These are phyloP conservation scores for Stagonosporopsis chrysanthemi DNA, from an alignment of 2,329 filamentous ascomycete genomes.

Conservation along the genomic window DNA sequence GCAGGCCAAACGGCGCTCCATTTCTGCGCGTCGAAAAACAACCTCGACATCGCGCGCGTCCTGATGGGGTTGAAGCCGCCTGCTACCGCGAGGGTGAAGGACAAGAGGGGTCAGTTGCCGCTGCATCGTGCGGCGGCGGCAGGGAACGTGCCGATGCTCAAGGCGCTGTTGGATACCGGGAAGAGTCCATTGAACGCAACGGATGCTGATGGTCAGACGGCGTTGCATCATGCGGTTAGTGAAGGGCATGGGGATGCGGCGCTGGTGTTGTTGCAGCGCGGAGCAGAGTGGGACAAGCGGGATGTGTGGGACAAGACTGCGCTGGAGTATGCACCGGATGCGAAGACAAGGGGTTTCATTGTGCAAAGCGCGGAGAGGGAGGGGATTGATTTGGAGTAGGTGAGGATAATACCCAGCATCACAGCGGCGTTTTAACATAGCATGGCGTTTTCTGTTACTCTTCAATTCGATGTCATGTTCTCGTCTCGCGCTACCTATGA, in stretches of 20 bases:
- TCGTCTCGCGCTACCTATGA: background rate
- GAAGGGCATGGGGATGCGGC: constrained; percentile 83
- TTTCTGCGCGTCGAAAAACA: constrained; percentile 89
- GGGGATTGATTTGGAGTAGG: constrained; percentile 69
- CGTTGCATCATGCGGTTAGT: constrained; percentile 84
- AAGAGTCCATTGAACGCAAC: constrained; percentile 83
- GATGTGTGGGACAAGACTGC: constrained; percentile 75
- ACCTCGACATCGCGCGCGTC: constrained; percentile 79
- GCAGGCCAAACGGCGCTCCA: constrained; percentile 84
- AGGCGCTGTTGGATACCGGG: constrained; percentile 77
- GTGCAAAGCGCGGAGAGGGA: constrained; percentile 81
- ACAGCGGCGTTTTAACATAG: constrained; percentile 10
- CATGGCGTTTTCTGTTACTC: background rate
- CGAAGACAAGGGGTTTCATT: constrained; percentile 82
- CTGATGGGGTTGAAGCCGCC: constrained; percentile 71
- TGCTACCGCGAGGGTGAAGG: constrained; percentile 80
- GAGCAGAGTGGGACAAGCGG: constrained; percentile 81
- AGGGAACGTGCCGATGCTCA: constrained; percentile 87
- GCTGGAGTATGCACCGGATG: constrained; percentile 84
- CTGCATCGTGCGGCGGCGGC: constrained; percentile 91
- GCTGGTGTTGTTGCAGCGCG: constrained; percentile 80
- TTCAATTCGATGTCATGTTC: background rate
- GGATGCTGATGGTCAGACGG: constrained; percentile 83
- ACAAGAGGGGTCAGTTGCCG: constrained; percentile 86
- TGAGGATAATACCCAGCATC: constrained; percentile 15